phyloP scores from a whole-genome alignment of 441 rosid species.

The Dalechampia spathulata region DNA sequence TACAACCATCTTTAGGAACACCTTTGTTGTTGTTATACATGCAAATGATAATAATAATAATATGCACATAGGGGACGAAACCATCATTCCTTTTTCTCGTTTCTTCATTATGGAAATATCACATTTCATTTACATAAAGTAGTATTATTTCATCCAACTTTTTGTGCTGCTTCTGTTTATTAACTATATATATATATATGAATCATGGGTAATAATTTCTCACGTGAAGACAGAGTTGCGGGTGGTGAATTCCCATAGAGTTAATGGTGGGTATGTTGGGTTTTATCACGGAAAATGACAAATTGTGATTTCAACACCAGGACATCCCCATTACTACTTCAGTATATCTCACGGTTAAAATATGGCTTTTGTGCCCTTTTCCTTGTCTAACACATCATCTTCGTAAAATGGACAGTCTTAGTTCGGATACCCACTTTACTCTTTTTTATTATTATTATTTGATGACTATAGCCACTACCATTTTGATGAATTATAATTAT shows the following conservation, averaged over 20 bases:
- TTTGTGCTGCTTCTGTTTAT: no score
- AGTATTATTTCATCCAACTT: no score
- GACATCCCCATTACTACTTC: slow-evolving; percentile 1
- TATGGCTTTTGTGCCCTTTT: slow-evolving; percentile 21
- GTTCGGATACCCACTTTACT: background rate
- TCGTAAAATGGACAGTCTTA: background rate
- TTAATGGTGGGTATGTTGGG: slow-evolving; percentile 34
- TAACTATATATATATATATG: background rate
- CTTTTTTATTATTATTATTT: slow-evolving; percentile 2
- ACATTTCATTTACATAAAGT: no score
- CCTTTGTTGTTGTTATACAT: no score
- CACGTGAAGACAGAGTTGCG: slow-evolving; percentile 25
- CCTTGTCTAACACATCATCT: background rate
- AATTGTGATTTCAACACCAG: slow-evolving; percentile 20
- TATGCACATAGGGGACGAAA: no score
- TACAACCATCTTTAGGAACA: no score
- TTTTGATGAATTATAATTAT: no score
- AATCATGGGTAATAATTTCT: background rate
- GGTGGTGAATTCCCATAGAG: slow-evolving; percentile 16
- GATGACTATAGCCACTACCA: no score
- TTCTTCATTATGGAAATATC: no score
- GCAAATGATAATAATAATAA: no score
- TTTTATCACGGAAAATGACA: slow-evolving; percentile 34
- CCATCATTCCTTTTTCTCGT: no score
- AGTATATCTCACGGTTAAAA: slow-evolving; percentile 30